Percentiles rank a stretch among this genome's conserved stretches.
These are phyloP conservation scores for Chalara sp. DNA, from an alignment of 2,329 filamentous ascomycete genomes.

Conservation along the genomic window DNA sequence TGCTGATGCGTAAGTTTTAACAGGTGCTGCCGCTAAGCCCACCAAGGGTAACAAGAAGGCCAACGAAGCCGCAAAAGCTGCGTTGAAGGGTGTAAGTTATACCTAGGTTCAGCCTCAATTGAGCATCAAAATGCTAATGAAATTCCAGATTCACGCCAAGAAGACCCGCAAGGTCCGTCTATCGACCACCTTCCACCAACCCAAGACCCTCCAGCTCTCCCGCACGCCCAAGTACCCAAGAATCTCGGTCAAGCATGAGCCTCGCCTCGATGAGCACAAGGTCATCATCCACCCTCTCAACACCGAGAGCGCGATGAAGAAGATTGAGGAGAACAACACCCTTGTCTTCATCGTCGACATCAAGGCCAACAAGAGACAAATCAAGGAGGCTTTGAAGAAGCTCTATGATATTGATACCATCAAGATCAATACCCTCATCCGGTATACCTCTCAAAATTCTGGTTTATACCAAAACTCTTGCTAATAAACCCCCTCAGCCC, in stretches of 20 bases:
- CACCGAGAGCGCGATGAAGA: conserved; percentile 99
- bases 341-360: conserved; percentile 95
- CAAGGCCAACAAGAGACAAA: conserved; percentile 99
- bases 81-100: conserved; percentile 84
- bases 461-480: neutral
- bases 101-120: conserved; percentile 14
- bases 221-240: conserved; percentile 93
- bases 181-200: conserved; percentile 93
- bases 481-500: conserved; percentile 47
- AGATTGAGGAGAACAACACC: conserved; percentile 99
- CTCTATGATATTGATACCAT: conserved; percentile 96
- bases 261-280: conserved; percentile 95
- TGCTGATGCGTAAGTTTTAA: conserved; percentile 57
- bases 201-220: conserved; percentile 91
- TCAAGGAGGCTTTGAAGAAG: conserved; percentile 97
- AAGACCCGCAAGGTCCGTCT: conserved; percentile 91
- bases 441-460: conserved; percentile 47
- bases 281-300: conserved; percentile 97
- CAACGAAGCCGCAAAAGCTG: conserved; percentile 89
- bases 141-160: conserved; percentile 59
- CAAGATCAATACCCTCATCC: conserved; percentile 99
- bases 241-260: conserved; percentile 84
- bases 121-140: conserved; percentile 29
- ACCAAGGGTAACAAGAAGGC: conserved; percentile 73
- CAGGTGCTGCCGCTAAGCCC: conserved; percentile 48